Evolutionary conservation across 2,329 filamentous ascomycete genomes (phyloP).

Genomic region (Daldinia sp.): DNA sequence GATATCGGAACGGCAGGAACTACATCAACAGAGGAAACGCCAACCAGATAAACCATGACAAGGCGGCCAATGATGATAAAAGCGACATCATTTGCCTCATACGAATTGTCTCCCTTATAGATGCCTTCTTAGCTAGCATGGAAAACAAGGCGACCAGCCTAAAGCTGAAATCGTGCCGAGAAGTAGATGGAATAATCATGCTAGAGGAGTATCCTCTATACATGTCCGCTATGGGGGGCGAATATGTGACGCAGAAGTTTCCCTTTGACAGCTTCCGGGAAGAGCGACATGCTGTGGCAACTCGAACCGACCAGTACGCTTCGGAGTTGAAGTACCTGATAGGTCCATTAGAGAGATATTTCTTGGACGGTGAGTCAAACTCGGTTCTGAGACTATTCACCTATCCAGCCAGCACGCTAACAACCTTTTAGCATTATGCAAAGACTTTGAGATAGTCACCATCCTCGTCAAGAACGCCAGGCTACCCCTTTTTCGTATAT

Average conservation of each 20-base stretch:
- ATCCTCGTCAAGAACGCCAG: constrained; percentile 6
- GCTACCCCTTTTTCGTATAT: not conserved
- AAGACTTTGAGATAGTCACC: constrained; percentile 1
- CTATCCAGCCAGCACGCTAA: not conserved
- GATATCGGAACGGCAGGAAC: not conserved
- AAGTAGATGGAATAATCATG: not conserved
- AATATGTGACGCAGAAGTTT: not conserved
- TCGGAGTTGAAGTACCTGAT: not conserved
- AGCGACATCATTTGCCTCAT: not conserved
- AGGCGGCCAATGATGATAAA: not conserved
- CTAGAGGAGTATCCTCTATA: not conserved
- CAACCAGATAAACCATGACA: not conserved
- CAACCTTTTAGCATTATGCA: not conserved
- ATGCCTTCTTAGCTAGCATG: not conserved
- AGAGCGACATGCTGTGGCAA: not conserved
- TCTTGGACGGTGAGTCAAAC: constrained; percentile 5
- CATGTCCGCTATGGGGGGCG: not conserved
- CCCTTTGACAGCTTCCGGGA: not conserved
- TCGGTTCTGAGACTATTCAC: not conserved
- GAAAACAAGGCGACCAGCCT: not conserved
- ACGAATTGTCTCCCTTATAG: not conserved
- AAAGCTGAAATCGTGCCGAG: not conserved
- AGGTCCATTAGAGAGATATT: not conserved
- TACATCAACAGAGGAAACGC: too few species aligned
- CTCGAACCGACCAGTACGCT: not conserved